Base-by-base conservation (phyloP, 768 basidiomycete genomes). In the Ramaria sp. region DNA sequence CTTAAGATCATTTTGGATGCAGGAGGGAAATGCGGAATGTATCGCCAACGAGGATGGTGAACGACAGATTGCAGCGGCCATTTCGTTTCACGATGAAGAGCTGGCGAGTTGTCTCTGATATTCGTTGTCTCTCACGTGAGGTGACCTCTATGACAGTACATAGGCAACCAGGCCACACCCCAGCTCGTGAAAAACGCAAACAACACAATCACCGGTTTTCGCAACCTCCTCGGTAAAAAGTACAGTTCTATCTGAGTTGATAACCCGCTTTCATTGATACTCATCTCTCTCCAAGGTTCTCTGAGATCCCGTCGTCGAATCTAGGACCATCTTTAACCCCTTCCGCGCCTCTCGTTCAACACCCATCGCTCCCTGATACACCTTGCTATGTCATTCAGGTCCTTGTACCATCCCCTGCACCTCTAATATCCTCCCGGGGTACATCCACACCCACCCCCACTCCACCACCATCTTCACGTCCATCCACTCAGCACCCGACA, bases 21-120 rank as follows among this genome's bases (percentile, higher is more conserved):
- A 94, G 91, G 92, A 96, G 71, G 90, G 90, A 12, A 75, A 88
- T 31, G 86, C 94, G 43, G 90, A 93, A 66, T 95, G 91, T 68
- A 97, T 98, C 59, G 96, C 94, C 5, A 98, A 97, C 68, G 94
- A 98, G 68, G 95, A 98, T 68, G 95, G 96, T 31, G 95, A 97
- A 67, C 86, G 96, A 33, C 95, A 99, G 73, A 98, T 99, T 65
- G 92, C 92, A 0, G 91, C 90, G 67, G 92, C 92, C 27, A 75
- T 98, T 54, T 82, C 93, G 0, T 98, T 95, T 69, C 81, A 82
- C 41, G 92, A 91, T 27, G 90, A 95, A 69, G 88, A 97, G 69
- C 83, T 86, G 68, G 93, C 91, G 66, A 63, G 86, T 76, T 49
- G 12, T 22, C 52, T 13, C 61, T 50, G 51, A 54, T 60, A 54